Evolutionary conservation across 2,329 filamentous ascomycete species (phyloP), one percentile per base, ranked within the genome.

Genomic region (Ophiostoma tasmaniense): DNA sequence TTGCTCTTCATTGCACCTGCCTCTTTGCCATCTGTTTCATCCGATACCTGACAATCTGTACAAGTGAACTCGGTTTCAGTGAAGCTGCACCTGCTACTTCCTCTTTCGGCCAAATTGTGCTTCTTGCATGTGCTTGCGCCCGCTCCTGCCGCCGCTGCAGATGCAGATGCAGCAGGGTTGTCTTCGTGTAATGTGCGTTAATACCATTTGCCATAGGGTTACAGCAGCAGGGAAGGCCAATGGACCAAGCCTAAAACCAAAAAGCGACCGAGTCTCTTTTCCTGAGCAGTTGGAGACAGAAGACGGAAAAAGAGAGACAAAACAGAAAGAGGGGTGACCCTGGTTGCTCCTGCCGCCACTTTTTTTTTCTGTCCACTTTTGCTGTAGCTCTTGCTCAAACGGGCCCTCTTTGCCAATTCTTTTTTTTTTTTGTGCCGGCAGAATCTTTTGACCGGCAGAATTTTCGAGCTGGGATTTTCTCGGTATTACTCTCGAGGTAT

Each of bases 391-490:
- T 42, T 35, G n/a, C 59, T 62, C 59, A 30, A 45, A 45, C 42
- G 42, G 50, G 50, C 50, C 50, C 50, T 55, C 55, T 30, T 30
- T 55, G 25, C 50, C 25, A n/a, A n/a, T 45, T 13, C 20, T 28
- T 25, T 20, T 22, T 55, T 64, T 62, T 50, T 65, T 64, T 55
- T 55, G 30, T 55, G 45, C 62, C 64, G 37, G 62, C 52, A 42
- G 64, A 62, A 62, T 65, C 25, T 65, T 65, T 65, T 45, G 37
- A 28, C 35, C 64, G 64, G 64, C 64, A 65, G 64, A 65, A 65
- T 65, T 65, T 65, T 65, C 35, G 20, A 25, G 8, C 1, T 55
- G 8, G 50, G 25, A 33, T 33, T 33, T 33, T 33, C 33, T 33
- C 33, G 33, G 33, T 33, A 33, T 33, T 6, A 33, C 33, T 33